Evolutionary conservation across 2,329 filamentous ascomycete species (phyloP), one percentile per base, ranked within the genome.

Genomic region (Raffaelea albimanens): DNA sequence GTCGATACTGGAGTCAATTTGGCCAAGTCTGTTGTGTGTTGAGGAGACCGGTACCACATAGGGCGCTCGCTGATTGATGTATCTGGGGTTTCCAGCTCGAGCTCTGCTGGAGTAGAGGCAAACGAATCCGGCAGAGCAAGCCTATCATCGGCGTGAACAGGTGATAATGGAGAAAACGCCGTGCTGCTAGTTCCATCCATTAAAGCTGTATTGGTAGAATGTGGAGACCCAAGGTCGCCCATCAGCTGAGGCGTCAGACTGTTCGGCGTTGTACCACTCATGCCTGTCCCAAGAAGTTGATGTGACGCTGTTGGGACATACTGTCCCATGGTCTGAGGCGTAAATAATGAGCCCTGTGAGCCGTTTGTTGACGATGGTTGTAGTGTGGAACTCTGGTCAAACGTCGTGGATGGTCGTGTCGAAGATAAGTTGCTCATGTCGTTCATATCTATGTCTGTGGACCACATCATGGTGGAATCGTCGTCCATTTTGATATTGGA

Each of bases 401-500:
- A 50, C 3, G 42, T 43, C 9, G 45, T 46, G 2, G 48, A 50
- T 5, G 48, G 48, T n/a, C 45, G 38, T 13, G 45, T 45, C 4
- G 48, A 47, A 3, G 43, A 45, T n/a, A 39, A 22, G 18, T 49
- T 45, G 39, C 44, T 45, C 11, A 40, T 45, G 9, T 47, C 48
- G 18, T 39, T 47, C 2, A 45, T 39, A 3, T 50, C 45, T 7
- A 50, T 40, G 21, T 50, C 48, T 4, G 45, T 47, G 11, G 46
- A 48, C 48, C 48, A 50, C 42, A 50, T 45, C 48, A 50, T 47
- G 1, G 46, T 19, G 2, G 41, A 34, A n/a, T 41, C 36, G 19
- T 44, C 46, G 18, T 44, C 46, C 19, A 48, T 13, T 2, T 18
- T 13, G 20, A 40, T 23, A 7, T 34, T 48, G 7, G 18, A n/a